These are phyloP conservation scores for Ceratocystis smalleyi DNA, from an alignment of 2,329 filamentous ascomycete genomes.

Conservation along the genomic window DNA sequence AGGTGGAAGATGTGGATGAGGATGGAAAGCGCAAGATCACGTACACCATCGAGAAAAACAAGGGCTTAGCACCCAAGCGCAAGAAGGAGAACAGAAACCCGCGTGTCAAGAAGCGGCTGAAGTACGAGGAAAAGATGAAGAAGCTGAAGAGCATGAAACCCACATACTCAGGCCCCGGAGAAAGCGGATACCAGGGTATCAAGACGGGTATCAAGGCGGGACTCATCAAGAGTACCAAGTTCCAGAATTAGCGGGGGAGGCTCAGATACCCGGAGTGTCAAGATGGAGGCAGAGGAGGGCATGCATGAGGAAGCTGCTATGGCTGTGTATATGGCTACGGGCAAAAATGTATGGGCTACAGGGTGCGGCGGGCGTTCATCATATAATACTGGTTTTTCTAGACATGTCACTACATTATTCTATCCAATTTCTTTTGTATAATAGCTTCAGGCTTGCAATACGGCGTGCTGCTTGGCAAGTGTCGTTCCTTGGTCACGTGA, in stretches of 20 bases:
- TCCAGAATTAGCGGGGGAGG: slow-evolving; percentile 34
- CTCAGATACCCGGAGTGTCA: neutral
- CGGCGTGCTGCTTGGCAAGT: neutral
- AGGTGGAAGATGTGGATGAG: slow-evolving; percentile 53
- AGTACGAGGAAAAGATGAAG: slow-evolving; percentile 94
- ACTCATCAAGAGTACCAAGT: slow-evolving; percentile 81
- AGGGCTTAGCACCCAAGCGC: slow-evolving; percentile 73
- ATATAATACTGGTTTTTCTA: slow-evolving; percentile 13
- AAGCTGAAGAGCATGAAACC: slow-evolving; percentile 78
- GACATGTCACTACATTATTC: neutral
- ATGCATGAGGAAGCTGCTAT: neutral
- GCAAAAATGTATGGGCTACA: slow-evolving; percentile 16
- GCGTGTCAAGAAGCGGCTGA: slow-evolving; percentile 93
- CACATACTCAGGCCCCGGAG: slow-evolving; percentile 70
- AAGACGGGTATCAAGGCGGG: slow-evolving; percentile 89
- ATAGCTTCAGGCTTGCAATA: neutral
- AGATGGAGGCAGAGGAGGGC: too few relatives aligned
- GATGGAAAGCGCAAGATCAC: slow-evolving; percentile 87
- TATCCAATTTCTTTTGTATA: neutral
- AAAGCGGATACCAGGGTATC: slow-evolving; percentile 80
- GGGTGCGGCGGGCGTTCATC: slow-evolving; percentile 7
- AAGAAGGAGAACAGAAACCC: slow-evolving; percentile 94
- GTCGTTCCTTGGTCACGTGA: neutral
- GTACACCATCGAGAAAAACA: slow-evolving; percentile 94
- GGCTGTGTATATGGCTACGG: neutral